A percentile compares a stretch with the other conserved stretches of the same genome.
Evolutionary conservation across 2,329 filamentous ascomycete species (phyloP).

Genomic region (Alternaria consortialis): DNA sequence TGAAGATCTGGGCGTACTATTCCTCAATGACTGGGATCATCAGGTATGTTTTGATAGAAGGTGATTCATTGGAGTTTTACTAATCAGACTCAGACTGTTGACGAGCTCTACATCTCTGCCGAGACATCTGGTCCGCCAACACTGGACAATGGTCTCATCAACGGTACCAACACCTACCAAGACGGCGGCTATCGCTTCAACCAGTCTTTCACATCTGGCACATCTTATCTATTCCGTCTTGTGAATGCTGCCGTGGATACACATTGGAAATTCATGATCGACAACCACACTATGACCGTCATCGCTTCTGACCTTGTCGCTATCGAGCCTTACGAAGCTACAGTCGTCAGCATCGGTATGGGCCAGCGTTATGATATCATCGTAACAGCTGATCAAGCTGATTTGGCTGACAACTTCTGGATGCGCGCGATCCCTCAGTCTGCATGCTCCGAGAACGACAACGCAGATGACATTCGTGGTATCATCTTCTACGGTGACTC

Average conservation of each 20-base stretch:
- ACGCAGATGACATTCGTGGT: slow-evolving; percentile 45
- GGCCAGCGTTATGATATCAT: slow-evolving; percentile 54
- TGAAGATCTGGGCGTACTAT: slow-evolving; percentile 54
- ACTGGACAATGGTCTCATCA: slow-evolving; percentile 56
- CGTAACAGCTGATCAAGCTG: slow-evolving; percentile 45
- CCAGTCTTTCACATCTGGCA: slow-evolving; percentile 49
- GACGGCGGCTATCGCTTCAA: slow-evolving; percentile 48
- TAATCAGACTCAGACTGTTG: slow-evolving; percentile 38
- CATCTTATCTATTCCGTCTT: slow-evolving; percentile 54
- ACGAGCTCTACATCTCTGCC: slow-evolving; percentile 45
- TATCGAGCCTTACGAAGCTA: slow-evolving; percentile 52
- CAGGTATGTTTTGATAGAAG: slow-evolving; percentile 5
- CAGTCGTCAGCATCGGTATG: slow-evolving; percentile 52
- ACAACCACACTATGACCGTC: slow-evolving; percentile 55
- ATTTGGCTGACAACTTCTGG: slow-evolving; percentile 45
- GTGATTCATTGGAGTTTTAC: background rate
- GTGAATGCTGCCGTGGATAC: slow-evolving; percentile 55
- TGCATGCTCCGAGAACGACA: slow-evolving; percentile 49
- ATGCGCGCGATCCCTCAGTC: slow-evolving; percentile 52
- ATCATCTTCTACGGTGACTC: slow-evolving; percentile 51
- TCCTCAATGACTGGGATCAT: slow-evolving; percentile 57
- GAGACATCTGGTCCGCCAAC: slow-evolving; percentile 43
- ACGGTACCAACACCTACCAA: slow-evolving; percentile 54
- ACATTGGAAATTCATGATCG: slow-evolving; percentile 56
- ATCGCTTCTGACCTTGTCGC: slow-evolving; percentile 56